Percentiles rank a stretch among this genome's conserved stretches.
Conservation (phyloP, 768 basidiomycete genomes). For the Porphyrellus cyaneotinctus region DNA sequence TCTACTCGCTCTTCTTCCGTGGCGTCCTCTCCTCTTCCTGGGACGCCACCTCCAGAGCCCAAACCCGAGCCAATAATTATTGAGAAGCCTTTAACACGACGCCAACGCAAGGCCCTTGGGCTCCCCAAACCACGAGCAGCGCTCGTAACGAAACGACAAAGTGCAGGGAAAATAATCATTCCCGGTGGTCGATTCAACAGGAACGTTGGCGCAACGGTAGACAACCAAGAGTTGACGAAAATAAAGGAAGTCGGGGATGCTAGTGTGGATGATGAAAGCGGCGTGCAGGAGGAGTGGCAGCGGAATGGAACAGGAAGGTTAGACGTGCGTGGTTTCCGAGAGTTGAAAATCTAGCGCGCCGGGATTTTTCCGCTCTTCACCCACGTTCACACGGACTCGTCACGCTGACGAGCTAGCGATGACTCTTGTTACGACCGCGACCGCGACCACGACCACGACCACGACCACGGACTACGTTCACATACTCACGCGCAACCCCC, state of each 20-base stretch:
- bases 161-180: conserved; percentile 56
- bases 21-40: conserved; percentile 36
- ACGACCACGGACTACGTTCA: not conserved
- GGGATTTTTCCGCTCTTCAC: not conserved
- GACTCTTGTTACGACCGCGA: conserved; percentile 8
- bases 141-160: conserved; percentile 24
- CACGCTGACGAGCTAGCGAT: conserved; percentile 8
- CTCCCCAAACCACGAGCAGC: conserved; percentile 52
- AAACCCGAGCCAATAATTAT: conserved; percentile 8
- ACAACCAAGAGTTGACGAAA: conserved; percentile 12
- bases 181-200: conserved; percentile 55
- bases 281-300: conserved; percentile 48
- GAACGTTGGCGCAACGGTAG: conserved; percentile 13
- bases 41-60: conserved; percentile 30
- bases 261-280: conserved; percentile 32
- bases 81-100: conserved; percentile 50
- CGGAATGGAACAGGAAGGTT: conserved; percentile 67
- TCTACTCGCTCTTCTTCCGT: conserved; percentile 32
- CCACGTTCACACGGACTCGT: not conserved
- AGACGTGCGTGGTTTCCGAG: conserved; percentile 74
- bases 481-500: conserved; percentile 1
- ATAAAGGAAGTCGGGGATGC: conserved; percentile 22
- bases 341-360: conserved; percentile 57
- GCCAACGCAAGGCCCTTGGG: conserved; percentile 67
- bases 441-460: conserved; percentile 6